Conservation (phyloP, 805 yeast species). For the Saccharomyces jurei region DNA sequence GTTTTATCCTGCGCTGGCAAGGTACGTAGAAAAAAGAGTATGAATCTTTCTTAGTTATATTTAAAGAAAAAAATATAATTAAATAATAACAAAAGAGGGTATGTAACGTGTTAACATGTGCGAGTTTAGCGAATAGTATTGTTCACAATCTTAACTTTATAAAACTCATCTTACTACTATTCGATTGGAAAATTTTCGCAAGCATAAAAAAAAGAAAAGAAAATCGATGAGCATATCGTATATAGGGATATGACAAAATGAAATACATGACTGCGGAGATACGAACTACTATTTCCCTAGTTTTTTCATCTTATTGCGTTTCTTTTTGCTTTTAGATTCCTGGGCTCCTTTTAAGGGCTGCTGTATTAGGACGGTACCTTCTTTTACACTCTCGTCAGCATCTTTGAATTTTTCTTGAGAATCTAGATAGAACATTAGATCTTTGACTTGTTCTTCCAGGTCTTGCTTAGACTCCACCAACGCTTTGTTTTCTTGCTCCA, state of each 20-base stretch:
- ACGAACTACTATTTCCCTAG: background rate
- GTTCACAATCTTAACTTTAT: background rate
- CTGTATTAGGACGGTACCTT: slow-evolving; percentile 54
- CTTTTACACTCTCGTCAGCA: slow-evolving; percentile 62
- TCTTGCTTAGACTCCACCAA: slow-evolving; percentile 39
- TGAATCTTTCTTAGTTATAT: background rate
- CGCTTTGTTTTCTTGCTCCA: slow-evolving; percentile 27
- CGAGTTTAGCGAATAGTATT: background rate
- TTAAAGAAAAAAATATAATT: background rate
- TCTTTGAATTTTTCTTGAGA: slow-evolving; percentile 63
- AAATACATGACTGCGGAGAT: background rate
- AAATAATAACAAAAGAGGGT: background rate
- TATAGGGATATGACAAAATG: background rate
- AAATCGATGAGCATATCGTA: background rate
- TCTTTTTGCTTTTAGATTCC: slow-evolving; percentile 8
- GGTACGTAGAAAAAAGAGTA: background rate
- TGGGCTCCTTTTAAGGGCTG: background rate
- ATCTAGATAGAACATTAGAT: slow-evolving; percentile 73
- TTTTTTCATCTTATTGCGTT: slow-evolving; percentile 14
- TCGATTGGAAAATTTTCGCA: slow-evolving; percentile 3
- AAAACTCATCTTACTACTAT: background rate
- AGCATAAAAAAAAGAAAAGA: slow-evolving; percentile 2
- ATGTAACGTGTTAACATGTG: background rate
- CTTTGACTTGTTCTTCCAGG: slow-evolving; percentile 56
- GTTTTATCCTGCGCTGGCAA: background rate